Percentiles rank a stretch among this genome's conserved stretches.
Conservation (phyloP, 2,329 filamentous ascomycete genomes). For the Neonectria magnoliae region DNA sequence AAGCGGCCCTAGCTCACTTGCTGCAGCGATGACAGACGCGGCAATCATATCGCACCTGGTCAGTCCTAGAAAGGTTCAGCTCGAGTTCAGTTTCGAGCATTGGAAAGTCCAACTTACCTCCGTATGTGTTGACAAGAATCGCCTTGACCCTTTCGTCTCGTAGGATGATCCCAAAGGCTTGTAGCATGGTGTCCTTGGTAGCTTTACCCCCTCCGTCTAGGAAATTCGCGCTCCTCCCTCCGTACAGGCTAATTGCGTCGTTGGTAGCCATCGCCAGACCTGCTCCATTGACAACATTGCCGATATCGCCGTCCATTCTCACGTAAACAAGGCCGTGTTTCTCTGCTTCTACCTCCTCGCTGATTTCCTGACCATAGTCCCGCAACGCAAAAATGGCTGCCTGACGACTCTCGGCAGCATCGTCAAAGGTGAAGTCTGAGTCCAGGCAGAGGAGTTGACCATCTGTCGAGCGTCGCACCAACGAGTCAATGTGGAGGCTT, state of each 20-base stretch:
- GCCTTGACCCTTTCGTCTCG: constrained; percentile 77
- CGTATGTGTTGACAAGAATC: constrained; percentile 68
- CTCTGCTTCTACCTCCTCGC: constrained; percentile 51
- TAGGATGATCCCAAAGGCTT: constrained; percentile 78
- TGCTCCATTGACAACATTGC: constrained; percentile 88
- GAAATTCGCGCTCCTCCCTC: constrained; percentile 81
- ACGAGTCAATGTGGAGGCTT: constrained; percentile 54
- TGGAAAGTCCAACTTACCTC: constrained; percentile 40
- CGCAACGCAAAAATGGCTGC: constrained; percentile 50
- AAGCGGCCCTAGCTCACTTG: constrained; percentile 48
- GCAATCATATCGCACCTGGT: constrained; percentile 63
- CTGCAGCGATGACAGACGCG: constrained; percentile 57
- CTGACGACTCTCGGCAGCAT: constrained; percentile 57
- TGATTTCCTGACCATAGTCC: constrained; percentile 47
- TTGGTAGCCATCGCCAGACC: constrained; percentile 93
- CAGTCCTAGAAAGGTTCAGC: constrained; percentile 48
- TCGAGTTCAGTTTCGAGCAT: background rate
- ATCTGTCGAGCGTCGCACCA: constrained; percentile 43
- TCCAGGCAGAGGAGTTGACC: constrained; percentile 47
- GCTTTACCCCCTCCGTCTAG: constrained; percentile 91
- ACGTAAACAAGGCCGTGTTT: constrained; percentile 83
- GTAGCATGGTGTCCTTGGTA: constrained; percentile 81
- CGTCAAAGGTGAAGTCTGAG: constrained; percentile 59
- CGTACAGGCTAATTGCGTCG: constrained; percentile 76
- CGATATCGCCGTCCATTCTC: constrained; percentile 70